Evolutionary conservation across 345 rosid species (phyloP).

Genomic region (Salix exigua): DNA sequence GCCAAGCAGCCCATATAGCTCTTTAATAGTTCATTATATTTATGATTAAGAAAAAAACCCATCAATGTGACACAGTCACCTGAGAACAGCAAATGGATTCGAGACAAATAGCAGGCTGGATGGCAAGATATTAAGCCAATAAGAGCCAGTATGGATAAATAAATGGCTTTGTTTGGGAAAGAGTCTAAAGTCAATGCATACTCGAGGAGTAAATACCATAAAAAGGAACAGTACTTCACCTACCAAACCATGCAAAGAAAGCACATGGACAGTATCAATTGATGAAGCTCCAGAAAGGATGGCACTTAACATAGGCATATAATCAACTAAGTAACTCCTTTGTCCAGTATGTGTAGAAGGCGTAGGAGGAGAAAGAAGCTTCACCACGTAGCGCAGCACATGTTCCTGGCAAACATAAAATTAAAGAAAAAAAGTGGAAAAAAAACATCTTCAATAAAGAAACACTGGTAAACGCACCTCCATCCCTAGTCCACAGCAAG

Average conservation of each 20-base stretch:
- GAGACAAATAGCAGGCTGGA: not conserved
- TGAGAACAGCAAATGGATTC: slow-evolving; percentile 6
- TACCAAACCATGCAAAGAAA: slow-evolving; percentile 65
- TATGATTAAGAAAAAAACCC: not conserved
- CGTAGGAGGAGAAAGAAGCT: slow-evolving; percentile 59
- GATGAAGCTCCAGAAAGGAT: slow-evolving; percentile 49
- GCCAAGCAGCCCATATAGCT: not conserved
- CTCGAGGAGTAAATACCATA: not conserved
- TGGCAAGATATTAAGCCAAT: not conserved
- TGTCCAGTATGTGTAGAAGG: slow-evolving; percentile 35
- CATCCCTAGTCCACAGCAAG: too few relatives aligned
- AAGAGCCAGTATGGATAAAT: not conserved
- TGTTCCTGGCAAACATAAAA: slow-evolving; percentile 47
- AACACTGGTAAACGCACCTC: not conserved
- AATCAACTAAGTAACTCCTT: slow-evolving; percentile 45
- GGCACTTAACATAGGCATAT: slow-evolving; percentile 51
- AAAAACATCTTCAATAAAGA: not conserved
- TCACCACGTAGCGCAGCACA: slow-evolving; percentile 52
- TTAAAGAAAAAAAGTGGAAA: not conserved
- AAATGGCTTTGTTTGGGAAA: not conserved
- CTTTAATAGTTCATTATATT: not conserved
- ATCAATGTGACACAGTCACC: not conserved
- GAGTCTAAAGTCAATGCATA: slow-evolving; percentile 4
- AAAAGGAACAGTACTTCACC: slow-evolving; percentile 20
- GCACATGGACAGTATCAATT: slow-evolving; percentile 52